Evolutionary conservation across 805 yeast species (phyloP), one percentile per base, ranked within the genome.

Genomic region (Candida xiaguanensis): DNA sequence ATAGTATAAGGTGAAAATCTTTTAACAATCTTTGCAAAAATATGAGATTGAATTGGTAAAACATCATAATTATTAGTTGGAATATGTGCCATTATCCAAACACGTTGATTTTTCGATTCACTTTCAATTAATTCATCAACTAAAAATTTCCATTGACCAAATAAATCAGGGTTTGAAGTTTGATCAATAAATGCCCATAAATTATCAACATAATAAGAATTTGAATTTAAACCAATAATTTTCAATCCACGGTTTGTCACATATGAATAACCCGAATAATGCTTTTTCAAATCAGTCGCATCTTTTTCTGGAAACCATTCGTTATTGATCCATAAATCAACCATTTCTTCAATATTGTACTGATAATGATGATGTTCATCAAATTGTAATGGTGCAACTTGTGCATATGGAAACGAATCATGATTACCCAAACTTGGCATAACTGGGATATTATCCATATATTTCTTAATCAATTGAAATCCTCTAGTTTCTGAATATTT

Each of bases 31-130:
- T 74, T 75, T 23, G 70, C 64, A 45, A 79, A 74, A 27, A 77
- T 61, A 39, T 72, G 66, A 19, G 84, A 74, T 38, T 76, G 81
- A 26, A 78, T 64, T 11, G 88, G 87, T 34, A 82, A 59, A 16
- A 81, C 73, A 48, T 79, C 84, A 14, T 24, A 34, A 45, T 63
- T 69, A 12, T 74, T 65, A 19, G 72, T 60, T 33, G 89, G 87
- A 38, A 82, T 77, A 53, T 82, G 88, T 16, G 84, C 77, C 51
- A 79, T 69, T 42, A 82, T 67, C 88, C 88, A 82, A n/a, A 80
- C 88, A 50, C 82, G 65, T 56, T 80, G 78, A 36, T 74, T 76
- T 8, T 63, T 64, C 24, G 49, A 41, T 56, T 82, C 89, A 48
- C 82, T 70, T 38, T 71, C 82, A 15, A 72, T 57, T 39, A 82